Evolutionary conservation across 495 filamentous ascomycete species (phyloP).

Genomic region (Podospora pseudocomata): DNA sequence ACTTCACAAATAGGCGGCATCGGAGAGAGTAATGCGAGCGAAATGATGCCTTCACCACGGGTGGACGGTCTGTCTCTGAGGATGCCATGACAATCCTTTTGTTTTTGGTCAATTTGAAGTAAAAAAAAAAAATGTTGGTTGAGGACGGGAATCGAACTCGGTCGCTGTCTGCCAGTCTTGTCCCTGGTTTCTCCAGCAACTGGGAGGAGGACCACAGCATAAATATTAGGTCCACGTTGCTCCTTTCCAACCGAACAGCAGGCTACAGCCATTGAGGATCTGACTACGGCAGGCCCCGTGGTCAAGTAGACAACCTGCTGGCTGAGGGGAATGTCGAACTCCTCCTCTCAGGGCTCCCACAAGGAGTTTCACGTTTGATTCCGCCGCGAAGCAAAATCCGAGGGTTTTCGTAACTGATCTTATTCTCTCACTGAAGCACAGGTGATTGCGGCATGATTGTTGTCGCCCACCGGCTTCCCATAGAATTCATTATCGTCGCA

Average conservation of each 20-base stretch:
- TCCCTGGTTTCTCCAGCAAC: no score
- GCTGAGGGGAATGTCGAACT: background rate
- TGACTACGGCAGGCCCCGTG: background rate
- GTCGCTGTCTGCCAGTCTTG: background rate
- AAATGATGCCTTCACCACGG: background rate
- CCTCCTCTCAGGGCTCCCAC: no score
- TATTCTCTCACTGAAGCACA: no score
- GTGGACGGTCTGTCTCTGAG: background rate
- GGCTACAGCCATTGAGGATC: background rate
- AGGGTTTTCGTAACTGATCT: no score
- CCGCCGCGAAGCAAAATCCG: no score
- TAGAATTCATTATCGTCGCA: no score
- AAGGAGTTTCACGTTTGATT: no score
- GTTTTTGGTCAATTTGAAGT: background rate
- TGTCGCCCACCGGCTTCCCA: no score
- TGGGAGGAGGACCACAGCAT: no score
- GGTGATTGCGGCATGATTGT: no score
- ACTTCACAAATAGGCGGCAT: background rate
- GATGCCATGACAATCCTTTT: background rate
- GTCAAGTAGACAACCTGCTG: background rate
- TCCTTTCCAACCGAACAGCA: background rate
- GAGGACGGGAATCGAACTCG: background rate
- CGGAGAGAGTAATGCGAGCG: background rate
- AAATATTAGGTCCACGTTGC: background rate
- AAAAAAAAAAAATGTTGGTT: background rate